Percentiles rank a stretch among this genome's conserved stretches.
phyloP scores from a whole-genome alignment of 768 basidiomycete genomes.

The Pulveroboletus ravenelii region DNA sequence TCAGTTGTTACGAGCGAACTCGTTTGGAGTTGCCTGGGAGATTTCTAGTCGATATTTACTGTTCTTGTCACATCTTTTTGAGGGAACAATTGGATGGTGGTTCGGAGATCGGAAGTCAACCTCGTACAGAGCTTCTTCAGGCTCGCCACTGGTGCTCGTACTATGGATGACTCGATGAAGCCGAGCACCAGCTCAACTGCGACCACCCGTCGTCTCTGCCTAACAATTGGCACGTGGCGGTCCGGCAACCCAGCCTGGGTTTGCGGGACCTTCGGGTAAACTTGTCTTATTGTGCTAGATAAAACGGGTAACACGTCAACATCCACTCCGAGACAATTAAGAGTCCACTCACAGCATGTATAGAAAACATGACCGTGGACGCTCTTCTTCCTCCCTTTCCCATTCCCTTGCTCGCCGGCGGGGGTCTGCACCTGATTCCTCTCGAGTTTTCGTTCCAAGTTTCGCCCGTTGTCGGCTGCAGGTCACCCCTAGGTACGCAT shows the following conservation, averaged over 20 bases:
- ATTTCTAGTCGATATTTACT: too few relatives aligned
- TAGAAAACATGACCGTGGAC: slow-evolving; percentile 14
- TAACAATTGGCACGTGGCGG: not conserved
- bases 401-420: not conserved
- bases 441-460: not conserved
- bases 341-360: not conserved
- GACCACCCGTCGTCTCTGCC: not conserved
- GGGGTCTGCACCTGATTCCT: too few relatives aligned
- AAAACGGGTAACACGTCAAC: slow-evolving; percentile 17
- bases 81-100: not conserved
- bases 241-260: not conserved
- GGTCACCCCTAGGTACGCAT: not conserved
- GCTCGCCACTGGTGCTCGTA: too few relatives aligned
- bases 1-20: slow-evolving; percentile 9
- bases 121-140: not conserved
- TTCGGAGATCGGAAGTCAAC: not conserved
- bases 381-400: not conserved
- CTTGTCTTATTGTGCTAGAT: slow-evolving; percentile 24
- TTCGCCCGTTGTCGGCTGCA: not conserved
- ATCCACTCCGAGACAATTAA: slow-evolving; percentile 21
- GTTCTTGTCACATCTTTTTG: too few relatives aligned
- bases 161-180: too few relatives aligned
- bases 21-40: not conserved
- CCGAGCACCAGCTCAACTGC: not conserved
- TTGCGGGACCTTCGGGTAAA: slow-evolving; percentile 5